Percentiles rank a stretch among this genome's conserved stretches.
Conservation (phyloP, 1,139 yeast genomes). For the Hanseniaspora uvarum region DNA sequence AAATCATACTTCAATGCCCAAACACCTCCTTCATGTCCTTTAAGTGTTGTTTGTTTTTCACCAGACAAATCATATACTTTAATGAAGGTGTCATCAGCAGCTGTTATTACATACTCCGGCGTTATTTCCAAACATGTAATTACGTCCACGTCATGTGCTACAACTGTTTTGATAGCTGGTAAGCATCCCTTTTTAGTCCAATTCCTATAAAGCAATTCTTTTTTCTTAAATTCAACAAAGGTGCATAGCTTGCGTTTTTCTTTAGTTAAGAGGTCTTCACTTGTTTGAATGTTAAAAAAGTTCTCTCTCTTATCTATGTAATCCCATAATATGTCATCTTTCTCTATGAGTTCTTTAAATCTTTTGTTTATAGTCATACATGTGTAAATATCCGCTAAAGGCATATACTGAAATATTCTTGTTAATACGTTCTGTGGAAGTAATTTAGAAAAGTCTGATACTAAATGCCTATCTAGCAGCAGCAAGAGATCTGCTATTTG, state of each 20-base stretch:
- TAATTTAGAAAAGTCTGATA: constrained; percentile 59
- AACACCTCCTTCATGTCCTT: constrained; percentile 95
- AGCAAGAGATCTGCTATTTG: constrained; percentile 60
- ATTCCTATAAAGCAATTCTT: constrained; percentile 57
- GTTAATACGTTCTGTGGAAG: constrained; percentile 72
- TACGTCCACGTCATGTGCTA: constrained; percentile 69
- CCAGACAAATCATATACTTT: constrained; percentile 76
- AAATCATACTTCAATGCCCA: constrained; percentile 83
- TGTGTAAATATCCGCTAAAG: constrained; percentile 50
- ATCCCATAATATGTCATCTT: constrained; percentile 52
- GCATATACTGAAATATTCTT: constrained; percentile 58
- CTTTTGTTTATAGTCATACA: constrained; percentile 55
- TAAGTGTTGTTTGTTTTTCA: constrained; percentile 50
- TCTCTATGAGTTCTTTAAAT: constrained; percentile 60
- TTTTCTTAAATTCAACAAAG: constrained; percentile 31
- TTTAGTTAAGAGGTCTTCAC: not conserved
- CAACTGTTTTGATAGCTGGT: constrained; percentile 61
- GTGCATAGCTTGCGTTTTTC: constrained; percentile 11
- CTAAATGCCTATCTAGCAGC: constrained; percentile 49
- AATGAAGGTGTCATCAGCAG: constrained; percentile 79
- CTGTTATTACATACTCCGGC: constrained; percentile 81
- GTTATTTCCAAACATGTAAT: constrained; percentile 93
- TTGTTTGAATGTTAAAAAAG: constrained; percentile 33
- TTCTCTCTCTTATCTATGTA: constrained; percentile 45
- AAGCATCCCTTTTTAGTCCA: constrained; percentile 73